Evolutionary conservation across 306 rosid genomes (phyloP).

Genomic region (Sindora glabra): DNA sequence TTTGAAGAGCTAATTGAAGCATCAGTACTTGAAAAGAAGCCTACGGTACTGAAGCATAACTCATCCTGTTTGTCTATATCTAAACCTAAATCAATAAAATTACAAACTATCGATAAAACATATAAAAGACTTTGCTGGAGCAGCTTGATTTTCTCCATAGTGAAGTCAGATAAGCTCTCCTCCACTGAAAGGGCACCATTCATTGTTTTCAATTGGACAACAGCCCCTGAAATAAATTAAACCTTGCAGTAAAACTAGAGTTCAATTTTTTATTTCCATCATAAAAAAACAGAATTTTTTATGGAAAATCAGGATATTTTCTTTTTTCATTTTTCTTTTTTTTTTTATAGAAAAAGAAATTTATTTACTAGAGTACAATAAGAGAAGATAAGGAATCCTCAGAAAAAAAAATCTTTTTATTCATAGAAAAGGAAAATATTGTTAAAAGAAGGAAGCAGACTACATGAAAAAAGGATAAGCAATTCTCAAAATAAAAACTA

Average conservation of each 20-base stretch:
- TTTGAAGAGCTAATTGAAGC: constrained; percentile 41
- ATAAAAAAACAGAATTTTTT: no score
- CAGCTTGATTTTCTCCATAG: constrained; percentile 54
- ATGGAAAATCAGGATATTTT: no score
- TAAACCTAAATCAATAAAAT: constrained; percentile 71
- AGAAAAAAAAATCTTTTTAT: no score
- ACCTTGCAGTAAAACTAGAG: constrained; percentile 19
- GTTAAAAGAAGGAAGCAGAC: no score
- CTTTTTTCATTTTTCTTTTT: no score
- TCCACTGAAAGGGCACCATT: constrained; percentile 57
- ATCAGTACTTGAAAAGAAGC: constrained; percentile 30
- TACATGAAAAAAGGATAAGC: no score
- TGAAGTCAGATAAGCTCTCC: constrained; percentile 51
- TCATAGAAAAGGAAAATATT: no score
- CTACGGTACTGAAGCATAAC: constrained; percentile 40
- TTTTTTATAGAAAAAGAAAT: no score
- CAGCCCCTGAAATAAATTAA: constrained; percentile 65
- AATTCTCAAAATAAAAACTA: no score
- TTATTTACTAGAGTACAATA: no score
- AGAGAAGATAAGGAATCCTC: no score
- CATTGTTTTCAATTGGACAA: constrained; percentile 87
- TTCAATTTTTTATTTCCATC: no score
- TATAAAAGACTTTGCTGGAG: constrained; percentile 67
- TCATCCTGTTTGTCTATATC: constrained; percentile 41
- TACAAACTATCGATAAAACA: constrained; percentile 61